Evolutionary conservation across 352 stramenopile species (phyloP), one percentile per base, ranked within the genome.

Genomic region (Phytophthora rubi): DNA sequence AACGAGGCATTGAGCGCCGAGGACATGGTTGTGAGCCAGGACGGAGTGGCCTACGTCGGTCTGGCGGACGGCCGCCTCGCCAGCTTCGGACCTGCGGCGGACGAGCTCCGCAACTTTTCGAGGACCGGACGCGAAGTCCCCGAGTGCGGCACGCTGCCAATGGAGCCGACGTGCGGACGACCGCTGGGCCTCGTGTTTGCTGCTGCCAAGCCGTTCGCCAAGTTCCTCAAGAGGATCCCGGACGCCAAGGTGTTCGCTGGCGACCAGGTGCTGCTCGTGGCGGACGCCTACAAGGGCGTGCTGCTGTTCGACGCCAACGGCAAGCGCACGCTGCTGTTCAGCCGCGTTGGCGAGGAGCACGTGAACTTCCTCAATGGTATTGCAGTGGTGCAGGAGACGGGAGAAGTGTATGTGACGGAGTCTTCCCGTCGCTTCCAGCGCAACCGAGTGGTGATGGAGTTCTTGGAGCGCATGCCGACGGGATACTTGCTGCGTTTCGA

Each of bases 271-370:
- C 65, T 91, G 58, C 70, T 91, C 0, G 78, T 90, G 9, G 83
- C 81, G 8, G 83, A 91, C 33, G 80, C 83, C 0, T 89, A 88
- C 73, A 85, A 85, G 30, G 83, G 83, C 10, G 63, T 91, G 53
- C 53, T 83, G 23, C 65, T 91, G 13, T 79, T 91, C 45, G 83
- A 91, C 35, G 83, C 78, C 32, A 72, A 65, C 18, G 83, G 83
- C 45, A 74, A 80, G 28, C 80, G 76, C 61, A 87, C 76, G 28
- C 52, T 85, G 64, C 69, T 91, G 9, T 91, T 91, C 42, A 80
- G 77, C 71, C 68, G 73, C 35, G 78, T 84, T 2, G 66, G 70
- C 21, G 73, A 81, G 21, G 68, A 81, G 16, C 65, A 70, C 18
- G 62, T 74, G 9, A 78, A 80, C 37, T 86, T 85, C n/a, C 59